Evolutionary conservation across 768 basidiomycete genomes (phyloP), one percentile per base, ranked within the genome.

Genomic region (Suillus subaureus): DNA sequence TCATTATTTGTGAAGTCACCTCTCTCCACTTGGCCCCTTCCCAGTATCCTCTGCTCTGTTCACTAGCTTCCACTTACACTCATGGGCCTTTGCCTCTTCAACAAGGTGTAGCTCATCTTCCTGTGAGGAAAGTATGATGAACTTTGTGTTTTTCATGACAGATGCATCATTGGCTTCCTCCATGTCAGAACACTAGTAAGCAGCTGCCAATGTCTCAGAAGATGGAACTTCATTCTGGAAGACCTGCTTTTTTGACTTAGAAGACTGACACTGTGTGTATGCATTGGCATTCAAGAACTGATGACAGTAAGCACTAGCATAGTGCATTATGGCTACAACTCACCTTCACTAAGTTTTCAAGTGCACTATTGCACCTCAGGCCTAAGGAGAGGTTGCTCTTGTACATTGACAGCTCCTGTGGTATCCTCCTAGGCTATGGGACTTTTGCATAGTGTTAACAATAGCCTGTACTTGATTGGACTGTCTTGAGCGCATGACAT

Each of bases 371-470:
- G 57, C 37, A 60, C 57, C n/a, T 8, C 8, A 13, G 35, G 57
- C 37, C 37, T 42, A 28, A 60, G 21, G 0, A 8, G 18, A 2
- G 57, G 57, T 18, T 1, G n/a, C 12, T 60, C 33, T 60, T 42
- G n/a, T 23, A 16, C 18, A 6, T 21, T 35, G 57, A 42, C 18
- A 6, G 57, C 28, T n/a, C 57, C 35, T 15, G 57, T 39, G 9
- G 57, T 28, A 39, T 60, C 57, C 13, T n/a, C 37, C 57, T 35
- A 60, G 35, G 57, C 57, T 35, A 60, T 60, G 11, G 23, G 35
- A 35, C n/a, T 37, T 42, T 39, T 60, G 57, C 35, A 60, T 35
- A 23, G 42, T 4, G n/a, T 60, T 16, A 11, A 60, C 18, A 18
- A 60, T 60, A 13, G 35, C 26, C 57, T 60, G 37, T 37, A 60